Base-by-base conservation (phyloP, 306 rosid genomes). In the Vigna trinervia region DNA sequence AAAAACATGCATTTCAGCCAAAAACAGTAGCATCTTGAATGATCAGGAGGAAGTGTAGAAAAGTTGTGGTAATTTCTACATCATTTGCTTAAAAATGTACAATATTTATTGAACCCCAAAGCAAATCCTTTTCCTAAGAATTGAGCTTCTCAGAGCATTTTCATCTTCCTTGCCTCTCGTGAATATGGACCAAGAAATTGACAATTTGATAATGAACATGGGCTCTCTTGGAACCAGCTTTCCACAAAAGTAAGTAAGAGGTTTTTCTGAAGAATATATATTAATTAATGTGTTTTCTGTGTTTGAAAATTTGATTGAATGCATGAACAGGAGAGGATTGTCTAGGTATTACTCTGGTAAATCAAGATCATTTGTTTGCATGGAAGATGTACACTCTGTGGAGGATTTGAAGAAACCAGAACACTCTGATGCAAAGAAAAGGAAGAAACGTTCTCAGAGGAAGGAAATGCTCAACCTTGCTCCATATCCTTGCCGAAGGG, bases 331-430 rank as follows among this genome's bases (percentile, higher is more conserved):
- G 71, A 77, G 82, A 65, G 86, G 86, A 79, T 88, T 94, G 69
- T 94, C 98, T 71, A 12, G 93, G 85, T 87, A 83, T 68, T 94
- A 94, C 76, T 88, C 97, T 0, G 98, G 98, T 1, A 94, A 90
- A 79, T 79, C 98, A 12, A 89, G 95, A 75, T 90, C 98, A 69
- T 94, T 94, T 82, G 82, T 86, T 23, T 90, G 97, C 87, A 85
- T 92, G 79, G 89, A 85, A 1, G 96, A 93, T 12, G 98, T 73
- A 23, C 87, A 66, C 36, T 76, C 85, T 10, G 75, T 91, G 0
- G 93, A 93, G 73, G 94, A 90, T 77, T 84, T 93, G 77, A 88
- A 93, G 89, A 93, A 93, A 83, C 89, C 86, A 5, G 84, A 88
- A 67, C 84, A 85, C 54, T 71, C 65, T 4, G 91, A 87, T 68